Evolutionary conservation across 805 yeast genomes (phyloP).

Genomic region (Schizosaccharomyces cryophilus): DNA sequence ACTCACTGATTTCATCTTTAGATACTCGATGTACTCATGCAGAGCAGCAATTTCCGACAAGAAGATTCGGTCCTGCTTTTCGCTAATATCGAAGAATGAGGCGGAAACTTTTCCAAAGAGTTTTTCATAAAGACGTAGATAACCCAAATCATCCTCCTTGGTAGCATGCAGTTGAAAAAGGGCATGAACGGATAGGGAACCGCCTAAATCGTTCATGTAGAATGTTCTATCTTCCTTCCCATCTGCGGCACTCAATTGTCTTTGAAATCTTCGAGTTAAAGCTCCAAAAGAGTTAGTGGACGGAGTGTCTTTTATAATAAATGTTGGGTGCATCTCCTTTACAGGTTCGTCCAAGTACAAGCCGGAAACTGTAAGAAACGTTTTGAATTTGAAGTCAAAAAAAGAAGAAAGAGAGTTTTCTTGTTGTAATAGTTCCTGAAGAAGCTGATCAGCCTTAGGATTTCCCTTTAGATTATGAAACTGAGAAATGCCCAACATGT

Average conservation of each 20-base stretch:
- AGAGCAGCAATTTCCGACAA: not conserved
- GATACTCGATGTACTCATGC: not conserved
- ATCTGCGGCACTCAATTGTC: not conserved
- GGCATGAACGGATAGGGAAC: not conserved
- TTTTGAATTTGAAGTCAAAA: not conserved
- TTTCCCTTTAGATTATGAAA: slow-evolving; percentile 8
- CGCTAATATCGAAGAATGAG: not conserved
- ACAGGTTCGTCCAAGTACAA: not conserved
- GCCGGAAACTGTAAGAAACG: not conserved
- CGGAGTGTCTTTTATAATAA: not conserved
- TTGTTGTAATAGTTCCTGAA: not conserved
- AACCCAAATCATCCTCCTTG: too few species aligned
- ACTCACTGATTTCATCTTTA: not conserved
- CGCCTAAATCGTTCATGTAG: not conserved
- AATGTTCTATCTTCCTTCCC: not conserved
- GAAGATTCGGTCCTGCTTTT: not conserved
- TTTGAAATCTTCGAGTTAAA: not conserved
- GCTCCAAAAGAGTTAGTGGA: not conserved
- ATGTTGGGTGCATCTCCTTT: not conserved
- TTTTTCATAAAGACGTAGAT: not conserved
- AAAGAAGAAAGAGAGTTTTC: not conserved
- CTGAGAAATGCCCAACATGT: slow-evolving; percentile 9
- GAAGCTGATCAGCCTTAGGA: not conserved
- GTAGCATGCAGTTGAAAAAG: not conserved
- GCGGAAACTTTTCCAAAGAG: not conserved